Percentiles rank a stretch among this genome's conserved stretches.
Conservation (phyloP, 495 filamentous ascomycete species). For the Tetracladium setigerum region DNA sequence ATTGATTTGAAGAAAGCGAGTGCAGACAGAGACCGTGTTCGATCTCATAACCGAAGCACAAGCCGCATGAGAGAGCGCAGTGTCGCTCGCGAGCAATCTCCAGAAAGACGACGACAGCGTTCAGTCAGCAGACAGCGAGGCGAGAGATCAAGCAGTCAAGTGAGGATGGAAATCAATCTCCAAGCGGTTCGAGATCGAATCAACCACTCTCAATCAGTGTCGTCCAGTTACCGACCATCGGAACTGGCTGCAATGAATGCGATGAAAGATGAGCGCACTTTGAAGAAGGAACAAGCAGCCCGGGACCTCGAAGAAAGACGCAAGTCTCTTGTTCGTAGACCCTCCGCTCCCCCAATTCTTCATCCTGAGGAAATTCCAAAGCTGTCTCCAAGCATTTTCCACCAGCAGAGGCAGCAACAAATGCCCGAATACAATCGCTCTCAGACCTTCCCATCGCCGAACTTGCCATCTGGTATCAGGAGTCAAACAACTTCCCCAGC, state of each 20-base stretch:
- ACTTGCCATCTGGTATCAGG: constrained; percentile 24
- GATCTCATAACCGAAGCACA: constrained; percentile 50
- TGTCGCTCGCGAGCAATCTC: constrained; percentile 38
- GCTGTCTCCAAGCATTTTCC: constrained; percentile 33
- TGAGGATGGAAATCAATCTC: constrained; percentile 14
- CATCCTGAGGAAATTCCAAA: constrained; percentile 59
- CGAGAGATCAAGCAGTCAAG: constrained; percentile 26
- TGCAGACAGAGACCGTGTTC: constrained; percentile 53
- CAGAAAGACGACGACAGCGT: constrained; percentile 37
- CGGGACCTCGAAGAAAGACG: constrained; percentile 82
- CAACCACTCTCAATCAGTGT: constrained; percentile 20
- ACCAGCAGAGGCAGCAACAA: constrained; percentile 16
- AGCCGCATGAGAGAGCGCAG: constrained; percentile 47
- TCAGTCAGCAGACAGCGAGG: constrained; percentile 40
- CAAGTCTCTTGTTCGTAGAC: constrained; percentile 70
- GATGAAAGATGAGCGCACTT: constrained; percentile 43
- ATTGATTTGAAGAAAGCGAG: constrained; percentile 52
- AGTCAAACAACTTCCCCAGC: constrained; percentile 38
- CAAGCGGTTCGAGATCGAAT: constrained; percentile 19
- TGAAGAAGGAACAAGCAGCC: constrained; percentile 70
- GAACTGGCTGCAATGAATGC: constrained; percentile 14
- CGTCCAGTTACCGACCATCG: constrained; percentile 6
- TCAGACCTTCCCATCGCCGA: constrained; percentile 29
- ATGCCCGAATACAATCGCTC: constrained; percentile 22
- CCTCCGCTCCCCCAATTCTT: constrained; percentile 70